These are phyloP conservation scores for Kokia cookei DNA, from an alignment of 441 rosid species.

Conservation along the genomic window DNA sequence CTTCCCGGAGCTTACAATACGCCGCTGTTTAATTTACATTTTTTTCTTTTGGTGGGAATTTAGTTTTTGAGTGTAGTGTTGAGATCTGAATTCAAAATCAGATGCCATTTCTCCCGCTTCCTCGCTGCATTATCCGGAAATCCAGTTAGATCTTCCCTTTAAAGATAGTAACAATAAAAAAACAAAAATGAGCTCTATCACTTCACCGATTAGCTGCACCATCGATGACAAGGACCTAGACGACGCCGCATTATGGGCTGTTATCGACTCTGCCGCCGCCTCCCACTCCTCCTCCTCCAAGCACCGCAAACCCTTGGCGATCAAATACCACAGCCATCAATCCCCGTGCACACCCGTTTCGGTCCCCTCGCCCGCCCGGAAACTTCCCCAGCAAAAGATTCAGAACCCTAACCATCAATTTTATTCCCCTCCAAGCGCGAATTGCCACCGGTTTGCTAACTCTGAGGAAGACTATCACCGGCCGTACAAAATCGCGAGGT, in stretches of 20 bases:
- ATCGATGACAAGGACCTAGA: slow-evolving; percentile 87
- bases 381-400: slow-evolving; percentile 13
- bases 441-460: background rate
- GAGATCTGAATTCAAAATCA: background rate
- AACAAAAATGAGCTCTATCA: slow-evolving; percentile 32
- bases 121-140: background rate
- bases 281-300: slow-evolving; percentile 46
- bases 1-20: background rate
- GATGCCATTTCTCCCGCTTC: background rate
- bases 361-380: slow-evolving; percentile 35
- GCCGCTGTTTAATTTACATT: background rate
- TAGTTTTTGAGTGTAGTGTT: too few relatives aligned
- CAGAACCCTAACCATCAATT: slow-evolving; percentile 18
- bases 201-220: slow-evolving; percentile 20
- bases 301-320: slow-evolving; percentile 48
- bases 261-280: slow-evolving; percentile 84
- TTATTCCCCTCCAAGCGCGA: slow-evolving; percentile 22
- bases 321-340: slow-evolving; percentile 48
- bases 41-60: background rate
- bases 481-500: slow-evolving; percentile 50
- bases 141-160: background rate
- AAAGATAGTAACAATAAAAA: background rate
- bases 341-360: slow-evolving; percentile 56
- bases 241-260: slow-evolving; percentile 89
- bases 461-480: slow-evolving; percentile 17